Evolutionary conservation across 306 rosid genomes (phyloP).

Genomic region (Calophaca sinica): DNA sequence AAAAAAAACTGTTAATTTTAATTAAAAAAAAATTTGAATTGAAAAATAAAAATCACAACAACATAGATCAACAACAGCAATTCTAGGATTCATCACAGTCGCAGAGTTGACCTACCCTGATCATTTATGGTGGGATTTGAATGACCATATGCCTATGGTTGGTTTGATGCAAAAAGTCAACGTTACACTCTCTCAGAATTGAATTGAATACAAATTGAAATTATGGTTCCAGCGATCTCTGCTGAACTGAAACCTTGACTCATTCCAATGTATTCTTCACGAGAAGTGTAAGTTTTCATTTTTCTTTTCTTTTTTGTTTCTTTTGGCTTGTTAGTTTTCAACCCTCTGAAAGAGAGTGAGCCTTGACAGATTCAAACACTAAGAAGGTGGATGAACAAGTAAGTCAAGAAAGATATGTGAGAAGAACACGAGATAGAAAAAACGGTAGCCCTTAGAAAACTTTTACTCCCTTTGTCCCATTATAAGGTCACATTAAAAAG

Average conservation of each 20-base stretch:
- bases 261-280: slow-evolving; percentile 38
- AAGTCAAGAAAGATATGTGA: slow-evolving; percentile 24
- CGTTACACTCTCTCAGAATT: slow-evolving; percentile 26
- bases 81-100: slow-evolving; percentile 56
- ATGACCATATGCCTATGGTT: slow-evolving; percentile 29
- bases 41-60: not conserved
- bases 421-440: not conserved
- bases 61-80: slow-evolving; percentile 32
- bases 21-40: not conserved
- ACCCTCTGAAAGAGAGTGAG: not conserved
- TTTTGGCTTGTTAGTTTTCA: not conserved
- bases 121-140: slow-evolving; percentile 51
- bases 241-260: slow-evolving; percentile 14
- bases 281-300: not conserved
- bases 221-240: not conserved
- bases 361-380: slow-evolving; percentile 6
- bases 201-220: not conserved
- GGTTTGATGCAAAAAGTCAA: slow-evolving; percentile 47
- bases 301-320: not conserved
- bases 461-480: too few relatives aligned
- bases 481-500: too few relatives aligned
- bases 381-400: not conserved
- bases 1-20: not conserved
- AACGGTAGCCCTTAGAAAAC: not conserved
- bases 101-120: slow-evolving; percentile 63